Conservation (phyloP, 2,329 filamentous ascomycete species). For the Diaporthe sp. region DNA sequence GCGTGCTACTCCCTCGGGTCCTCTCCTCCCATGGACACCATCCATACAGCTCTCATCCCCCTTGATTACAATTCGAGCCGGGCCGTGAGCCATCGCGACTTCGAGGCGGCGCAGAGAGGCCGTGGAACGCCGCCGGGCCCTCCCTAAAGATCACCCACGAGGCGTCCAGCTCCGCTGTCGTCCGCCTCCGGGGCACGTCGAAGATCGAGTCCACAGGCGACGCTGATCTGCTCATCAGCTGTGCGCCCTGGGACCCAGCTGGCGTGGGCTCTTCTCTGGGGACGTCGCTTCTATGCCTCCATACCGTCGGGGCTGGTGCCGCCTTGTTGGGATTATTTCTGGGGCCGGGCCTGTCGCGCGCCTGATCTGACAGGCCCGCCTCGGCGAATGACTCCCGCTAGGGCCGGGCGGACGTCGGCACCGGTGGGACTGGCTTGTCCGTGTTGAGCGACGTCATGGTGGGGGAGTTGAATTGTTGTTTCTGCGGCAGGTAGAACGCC, state of each 20-base stretch:
- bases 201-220: slow-evolving; percentile 26
- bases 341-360: neutral
- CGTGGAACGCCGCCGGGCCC: slow-evolving; percentile 15
- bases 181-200: slow-evolving; percentile 7
- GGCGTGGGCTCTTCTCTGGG: neutral
- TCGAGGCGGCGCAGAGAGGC: slow-evolving; percentile 22
- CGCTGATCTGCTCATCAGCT: neutral
- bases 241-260: neutral
- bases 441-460: neutral
- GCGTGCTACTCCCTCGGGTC: no score
- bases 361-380: neutral
- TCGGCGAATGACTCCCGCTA: slow-evolving; percentile 12
- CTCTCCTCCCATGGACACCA: neutral
- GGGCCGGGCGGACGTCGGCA: neutral
- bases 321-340: neutral
- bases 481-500: neutral
- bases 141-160: slow-evolving; percentile 6
- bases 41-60: neutral
- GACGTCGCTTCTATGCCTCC: neutral
- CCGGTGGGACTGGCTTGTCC: slow-evolving; percentile 19
- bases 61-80: slow-evolving; percentile 12
- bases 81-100: slow-evolving; percentile 24
- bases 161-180: slow-evolving; percentile 1
- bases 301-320: slow-evolving; percentile 4
- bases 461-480: neutral